Percentiles rank a stretch among this genome's conserved stretches.
phyloP scores from a whole-genome alignment of 768 basidiomycete genomes.

The Tricholoma saponaceum region DNA sequence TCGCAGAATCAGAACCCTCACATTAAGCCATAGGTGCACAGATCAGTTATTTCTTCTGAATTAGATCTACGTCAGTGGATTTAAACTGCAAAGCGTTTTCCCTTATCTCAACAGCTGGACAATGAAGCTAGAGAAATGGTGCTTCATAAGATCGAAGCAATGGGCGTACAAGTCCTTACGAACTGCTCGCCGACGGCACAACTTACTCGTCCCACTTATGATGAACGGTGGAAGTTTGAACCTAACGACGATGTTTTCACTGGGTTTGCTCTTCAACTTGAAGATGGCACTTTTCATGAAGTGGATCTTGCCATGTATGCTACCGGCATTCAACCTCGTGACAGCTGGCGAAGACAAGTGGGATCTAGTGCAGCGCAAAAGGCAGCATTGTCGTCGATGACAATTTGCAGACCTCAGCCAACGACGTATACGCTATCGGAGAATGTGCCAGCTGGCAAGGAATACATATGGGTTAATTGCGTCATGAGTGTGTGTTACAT shows the following conservation, averaged over 20 bases:
- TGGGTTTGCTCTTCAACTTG: slow-evolving; percentile 48
- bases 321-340: slow-evolving; percentile 67
- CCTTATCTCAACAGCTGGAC: slow-evolving; percentile 23
- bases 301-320: slow-evolving; percentile 61
- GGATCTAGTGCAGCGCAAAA: slow-evolving; percentile 42
- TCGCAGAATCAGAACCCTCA: too few species aligned
- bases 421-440: slow-evolving; percentile 68
- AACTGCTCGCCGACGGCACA: slow-evolving; percentile 25
- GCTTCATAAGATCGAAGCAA: slow-evolving; percentile 15
- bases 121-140: slow-evolving; percentile 22
- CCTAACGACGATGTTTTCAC: slow-evolving; percentile 30
- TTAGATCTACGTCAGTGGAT: too few species aligned
- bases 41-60: too few species aligned
- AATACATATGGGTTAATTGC: slow-evolving; percentile 71
- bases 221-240: too few species aligned
- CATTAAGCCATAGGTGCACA: too few species aligned
- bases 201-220: slow-evolving; percentile 20
- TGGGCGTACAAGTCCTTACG: slow-evolving; percentile 13
- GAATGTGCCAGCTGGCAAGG: slow-evolving; percentile 71
- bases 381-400: slow-evolving; percentile 62
- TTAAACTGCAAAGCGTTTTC: slow-evolving; percentile 1
- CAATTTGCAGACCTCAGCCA: slow-evolving; percentile 48
- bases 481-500: slow-evolving; percentile 38
- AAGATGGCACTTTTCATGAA: slow-evolving; percentile 40
- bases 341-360: slow-evolving; percentile 53